phyloP scores from a whole-genome alignment of 208 protist genomes.

The Spongospora subterranea region DNA sequence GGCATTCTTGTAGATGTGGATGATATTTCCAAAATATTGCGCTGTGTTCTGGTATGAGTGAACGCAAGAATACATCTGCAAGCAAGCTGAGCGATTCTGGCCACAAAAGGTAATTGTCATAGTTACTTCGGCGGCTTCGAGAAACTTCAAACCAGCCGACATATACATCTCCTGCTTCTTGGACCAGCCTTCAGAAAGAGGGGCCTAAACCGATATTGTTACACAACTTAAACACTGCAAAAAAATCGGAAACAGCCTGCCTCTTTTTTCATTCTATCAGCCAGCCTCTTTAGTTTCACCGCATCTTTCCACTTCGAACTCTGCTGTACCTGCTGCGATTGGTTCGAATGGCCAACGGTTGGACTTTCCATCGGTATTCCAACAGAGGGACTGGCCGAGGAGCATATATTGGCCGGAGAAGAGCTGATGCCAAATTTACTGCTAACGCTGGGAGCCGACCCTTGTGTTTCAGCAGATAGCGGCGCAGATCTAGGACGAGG shows the following conservation, averaged over 20 bases:
- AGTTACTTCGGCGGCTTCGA: conserved; percentile 22
- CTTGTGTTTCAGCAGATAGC: no score
- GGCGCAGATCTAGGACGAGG: no score
- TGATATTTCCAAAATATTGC: neutral
- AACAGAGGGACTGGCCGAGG: conserved; percentile 4
- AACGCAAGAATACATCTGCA: conserved; percentile 39
- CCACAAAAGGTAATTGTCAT: neutral
- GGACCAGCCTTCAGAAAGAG: conserved; percentile 5
- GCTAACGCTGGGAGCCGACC: no score
- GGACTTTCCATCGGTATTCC: conserved; percentile 1
- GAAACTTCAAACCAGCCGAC: conserved; percentile 23
- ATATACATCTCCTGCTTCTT: conserved; percentile 54
- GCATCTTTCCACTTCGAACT: conserved; percentile 49
- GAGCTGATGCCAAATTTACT: neutral
- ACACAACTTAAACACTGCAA: no score
- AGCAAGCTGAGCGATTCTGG: neutral
- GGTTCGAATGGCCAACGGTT: conserved; percentile 35
- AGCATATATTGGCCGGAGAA: neutral
- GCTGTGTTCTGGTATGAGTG: conserved; percentile 44
- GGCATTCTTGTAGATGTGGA: conserved; percentile 30
- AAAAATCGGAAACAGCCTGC: neutral
- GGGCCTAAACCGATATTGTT: no score
- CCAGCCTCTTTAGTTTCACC: conserved; percentile 16
- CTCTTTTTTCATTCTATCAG: conserved; percentile 39
- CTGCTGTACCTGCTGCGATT: conserved; percentile 9